Base-by-base conservation (phyloP, 768 basidiomycete genomes). In the Amyloporia xantha region DNA sequence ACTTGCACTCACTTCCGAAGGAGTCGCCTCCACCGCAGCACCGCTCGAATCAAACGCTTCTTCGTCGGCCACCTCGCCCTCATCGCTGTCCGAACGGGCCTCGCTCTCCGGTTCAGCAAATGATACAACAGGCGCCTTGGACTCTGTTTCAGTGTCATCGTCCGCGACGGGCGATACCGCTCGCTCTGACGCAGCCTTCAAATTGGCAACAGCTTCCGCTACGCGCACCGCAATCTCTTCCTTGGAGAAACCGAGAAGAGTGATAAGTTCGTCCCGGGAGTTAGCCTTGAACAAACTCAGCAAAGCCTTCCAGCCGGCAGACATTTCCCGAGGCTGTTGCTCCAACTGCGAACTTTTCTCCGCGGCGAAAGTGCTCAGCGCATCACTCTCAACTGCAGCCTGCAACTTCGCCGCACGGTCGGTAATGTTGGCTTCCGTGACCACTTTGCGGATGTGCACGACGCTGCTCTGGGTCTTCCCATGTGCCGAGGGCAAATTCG, bases 191-290 rank as follows among this genome's bases (percentile, higher is more conserved):
- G 71, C 56, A 12, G 71, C 70, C 57, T 84, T 84, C 55, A 92
- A 70, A 44, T 79, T 85, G 40, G 85, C 79, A 39, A 94, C 78
- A 10, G 92, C 91, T 54, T 89, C 84, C 9, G 81, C 80, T 15
- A 97, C 89, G 53, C 84, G 84, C 3, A 73, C 68, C 2, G 81
- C 81, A 15, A 96, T 79, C 54, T 94, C 91, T 9, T 76, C 78
- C 66, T 95, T 94, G 2, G 91, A 94, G 66, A 94, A 97, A 0
- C 94, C 95, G 12, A 99, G 76, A 1, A 97, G 68, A 2, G 84
- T 85, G 42, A 98, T 84, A 4, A 98, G 73, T 66, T 97, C 92
- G 23, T 94, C 89, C 47, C 91, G 73, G 7, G 91, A 92, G 62
- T 94, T 79, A 0, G 91, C 84, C 55, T 81, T 81, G 78, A 96